A percentile compares a stretch with the other conserved stretches of the same genome.
Evolutionary conservation across 805 yeast genomes (phyloP).

Genomic region (Metschnikowia anglica): DNA sequence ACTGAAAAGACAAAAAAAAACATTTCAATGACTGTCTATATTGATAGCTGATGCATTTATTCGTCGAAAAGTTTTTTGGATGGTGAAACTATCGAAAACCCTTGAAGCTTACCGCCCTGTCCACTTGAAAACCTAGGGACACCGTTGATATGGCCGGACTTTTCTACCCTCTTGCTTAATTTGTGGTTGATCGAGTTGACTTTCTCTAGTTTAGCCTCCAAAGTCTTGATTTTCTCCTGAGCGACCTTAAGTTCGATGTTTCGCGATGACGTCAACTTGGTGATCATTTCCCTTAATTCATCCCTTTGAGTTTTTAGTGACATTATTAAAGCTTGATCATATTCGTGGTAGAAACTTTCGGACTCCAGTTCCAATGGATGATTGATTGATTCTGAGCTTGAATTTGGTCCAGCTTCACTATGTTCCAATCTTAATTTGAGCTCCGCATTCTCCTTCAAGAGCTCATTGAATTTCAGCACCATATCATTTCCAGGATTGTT

Average conservation of each 20-base stretch:
- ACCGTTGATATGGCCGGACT: slow-evolving; percentile 4
- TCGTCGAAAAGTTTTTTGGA: slow-evolving; percentile 23
- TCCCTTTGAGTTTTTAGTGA: slow-evolving; percentile 34
- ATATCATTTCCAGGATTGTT: slow-evolving; percentile 35
- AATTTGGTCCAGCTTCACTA: neutral
- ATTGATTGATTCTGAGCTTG: neutral
- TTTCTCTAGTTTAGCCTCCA: slow-evolving; percentile 33
- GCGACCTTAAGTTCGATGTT: slow-evolving; percentile 36
- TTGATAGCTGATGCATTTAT: slow-evolving; percentile 3
- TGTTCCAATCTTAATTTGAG: slow-evolving; percentile 27
- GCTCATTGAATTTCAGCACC: slow-evolving; percentile 38
- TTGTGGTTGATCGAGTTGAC: slow-evolving; percentile 34
- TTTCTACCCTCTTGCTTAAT: slow-evolving; percentile 28
- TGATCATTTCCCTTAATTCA: slow-evolving; percentile 41
- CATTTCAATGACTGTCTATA: neutral
- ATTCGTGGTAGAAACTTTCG: slow-evolving; percentile 13
- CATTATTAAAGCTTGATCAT: slow-evolving; percentile 17
- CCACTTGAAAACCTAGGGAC: slow-evolving; percentile 8
- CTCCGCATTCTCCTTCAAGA: slow-evolving; percentile 41
- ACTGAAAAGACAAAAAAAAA: neutral
- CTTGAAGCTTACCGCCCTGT: slow-evolving; percentile 40
- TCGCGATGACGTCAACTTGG: slow-evolving; percentile 37
- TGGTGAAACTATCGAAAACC: slow-evolving; percentile 39
- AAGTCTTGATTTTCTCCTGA: slow-evolving; percentile 33
- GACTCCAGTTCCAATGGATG: slow-evolving; percentile 4